phyloP scores from a whole-genome alignment of 2,329 filamentous ascomycete species.

The Dendryphion nanum region DNA sequence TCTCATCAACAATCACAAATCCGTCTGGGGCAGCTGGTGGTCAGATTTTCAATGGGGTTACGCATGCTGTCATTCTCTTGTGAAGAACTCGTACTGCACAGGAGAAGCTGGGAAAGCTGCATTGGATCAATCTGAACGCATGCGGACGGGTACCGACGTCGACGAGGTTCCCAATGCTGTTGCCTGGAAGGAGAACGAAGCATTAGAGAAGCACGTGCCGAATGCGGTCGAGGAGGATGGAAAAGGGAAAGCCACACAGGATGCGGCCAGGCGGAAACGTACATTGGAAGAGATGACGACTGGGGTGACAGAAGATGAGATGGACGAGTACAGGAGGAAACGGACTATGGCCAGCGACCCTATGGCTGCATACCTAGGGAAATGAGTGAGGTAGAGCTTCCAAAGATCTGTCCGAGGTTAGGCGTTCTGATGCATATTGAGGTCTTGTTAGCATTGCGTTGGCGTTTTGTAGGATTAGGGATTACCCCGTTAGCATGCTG shows the following conservation, averaged over 20 bases:
- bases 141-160: slow-evolving; percentile 51
- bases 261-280: slow-evolving; percentile 61
- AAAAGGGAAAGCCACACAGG: slow-evolving; percentile 43
- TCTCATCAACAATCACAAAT: slow-evolving; percentile 83
- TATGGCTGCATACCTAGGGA: slow-evolving; percentile 78
- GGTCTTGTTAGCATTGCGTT: slow-evolving; percentile 31
- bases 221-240: slow-evolving; percentile 43
- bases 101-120: slow-evolving; percentile 82
- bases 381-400: too few relatives aligned
- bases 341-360: slow-evolving; percentile 74
- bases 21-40: slow-evolving; percentile 98
- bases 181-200: slow-evolving; percentile 45
- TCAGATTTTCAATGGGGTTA: slow-evolving; percentile 94
- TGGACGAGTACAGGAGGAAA: slow-evolving; percentile 82
- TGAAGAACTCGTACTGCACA: slow-evolving; percentile 98
- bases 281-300: slow-evolving; percentile 76
- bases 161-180: slow-evolving; percentile 40
- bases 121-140: slow-evolving; percentile 71
- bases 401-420: too few relatives aligned
- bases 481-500: slow-evolving; percentile 3
- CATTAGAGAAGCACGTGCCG: slow-evolving; percentile 41
- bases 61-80: slow-evolving; percentile 85
- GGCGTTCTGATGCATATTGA: slow-evolving; percentile 2
- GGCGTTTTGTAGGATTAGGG: slow-evolving; percentile 22
- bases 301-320: slow-evolving; percentile 76